Conservation (phyloP, 2,329 filamentous ascomycete genomes). For the Exophiala aquamarina region DNA sequence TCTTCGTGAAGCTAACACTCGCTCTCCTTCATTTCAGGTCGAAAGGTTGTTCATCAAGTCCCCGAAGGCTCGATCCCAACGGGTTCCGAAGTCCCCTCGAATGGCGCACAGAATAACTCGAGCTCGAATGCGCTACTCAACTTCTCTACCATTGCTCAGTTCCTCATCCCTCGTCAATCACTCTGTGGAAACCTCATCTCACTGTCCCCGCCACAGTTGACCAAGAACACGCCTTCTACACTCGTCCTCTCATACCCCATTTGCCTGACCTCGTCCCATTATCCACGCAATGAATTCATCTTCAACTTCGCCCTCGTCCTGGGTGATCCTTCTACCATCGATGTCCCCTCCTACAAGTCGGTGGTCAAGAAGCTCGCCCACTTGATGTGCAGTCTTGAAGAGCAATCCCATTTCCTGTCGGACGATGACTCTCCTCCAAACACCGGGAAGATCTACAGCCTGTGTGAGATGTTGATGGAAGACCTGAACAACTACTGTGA, state of each 20-base stretch:
- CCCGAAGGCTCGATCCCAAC: slow-evolving; percentile 59
- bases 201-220: slow-evolving; percentile 42
- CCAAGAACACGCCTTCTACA: slow-evolving; percentile 54
- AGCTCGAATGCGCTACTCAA: slow-evolving; percentile 65
- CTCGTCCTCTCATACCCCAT: slow-evolving; percentile 86
- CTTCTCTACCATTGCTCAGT: slow-evolving; percentile 83
- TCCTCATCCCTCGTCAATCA: slow-evolving; percentile 90
- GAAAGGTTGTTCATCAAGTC: slow-evolving; percentile 65
- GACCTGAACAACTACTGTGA: slow-evolving; percentile 97
- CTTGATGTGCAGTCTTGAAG: slow-evolving; percentile 85
- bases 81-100: slow-evolving; percentile 32
- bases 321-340: slow-evolving; percentile 49
- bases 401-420: slow-evolving; percentile 78
- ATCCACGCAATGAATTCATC: slow-evolving; percentile 93
- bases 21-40: slow-evolving; percentile 43
- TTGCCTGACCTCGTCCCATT: slow-evolving; percentile 77
- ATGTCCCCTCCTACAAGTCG: slow-evolving; percentile 77
- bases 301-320: slow-evolving; percentile 95
- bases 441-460: slow-evolving; percentile 59
- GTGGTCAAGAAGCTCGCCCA: slow-evolving; percentile 83
- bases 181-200: slow-evolving; percentile 86
- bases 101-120: slow-evolving; percentile 36
- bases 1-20: background rate
- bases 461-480: slow-evolving; percentile 84
- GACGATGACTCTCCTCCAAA: slow-evolving; percentile 45